phyloP scores from a whole-genome alignment of 345 rosid species.

The Salix arbutifolia region DNA sequence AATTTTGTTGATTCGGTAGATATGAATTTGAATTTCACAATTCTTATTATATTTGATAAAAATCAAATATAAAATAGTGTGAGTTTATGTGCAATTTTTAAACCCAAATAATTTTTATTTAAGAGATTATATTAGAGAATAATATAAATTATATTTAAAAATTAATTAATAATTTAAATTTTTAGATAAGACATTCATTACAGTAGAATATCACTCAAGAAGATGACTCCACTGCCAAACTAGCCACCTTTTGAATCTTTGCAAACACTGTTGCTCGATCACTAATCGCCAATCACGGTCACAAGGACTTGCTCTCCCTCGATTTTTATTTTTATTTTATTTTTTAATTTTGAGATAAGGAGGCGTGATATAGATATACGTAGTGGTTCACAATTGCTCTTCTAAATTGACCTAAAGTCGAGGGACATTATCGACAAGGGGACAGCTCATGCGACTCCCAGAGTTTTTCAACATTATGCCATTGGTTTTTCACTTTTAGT shows the following conservation, averaged over 20 bases:
- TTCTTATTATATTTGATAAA: too few relatives aligned
- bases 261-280: not conserved
- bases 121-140: too few relatives aligned
- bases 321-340: not conserved
- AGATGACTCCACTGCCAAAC: not conserved
- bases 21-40: too few relatives aligned
- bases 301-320: not conserved
- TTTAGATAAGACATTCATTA: too few relatives aligned
- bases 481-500: not conserved
- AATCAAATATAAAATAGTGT: too few relatives aligned
- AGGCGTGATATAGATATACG: not conserved
- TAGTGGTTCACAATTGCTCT: not conserved
- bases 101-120: too few relatives aligned
- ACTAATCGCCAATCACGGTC: conserved; percentile 10
- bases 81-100: too few relatives aligned
- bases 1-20: too few relatives aligned
- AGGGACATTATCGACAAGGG: not conserved
- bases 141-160: too few relatives aligned
- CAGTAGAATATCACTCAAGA: too few relatives aligned
- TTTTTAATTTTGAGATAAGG: not conserved
- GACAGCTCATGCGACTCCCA: not conserved
- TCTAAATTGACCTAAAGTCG: not conserved
- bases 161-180: too few relatives aligned
- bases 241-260: not conserved
- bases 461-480: not conserved